A percentile compares a stretch with the other conserved stretches of the same genome.
Evolutionary conservation across 139 green algal genomes (phyloP).

Genomic region (Deuterostichococcus epilithicus): DNA sequence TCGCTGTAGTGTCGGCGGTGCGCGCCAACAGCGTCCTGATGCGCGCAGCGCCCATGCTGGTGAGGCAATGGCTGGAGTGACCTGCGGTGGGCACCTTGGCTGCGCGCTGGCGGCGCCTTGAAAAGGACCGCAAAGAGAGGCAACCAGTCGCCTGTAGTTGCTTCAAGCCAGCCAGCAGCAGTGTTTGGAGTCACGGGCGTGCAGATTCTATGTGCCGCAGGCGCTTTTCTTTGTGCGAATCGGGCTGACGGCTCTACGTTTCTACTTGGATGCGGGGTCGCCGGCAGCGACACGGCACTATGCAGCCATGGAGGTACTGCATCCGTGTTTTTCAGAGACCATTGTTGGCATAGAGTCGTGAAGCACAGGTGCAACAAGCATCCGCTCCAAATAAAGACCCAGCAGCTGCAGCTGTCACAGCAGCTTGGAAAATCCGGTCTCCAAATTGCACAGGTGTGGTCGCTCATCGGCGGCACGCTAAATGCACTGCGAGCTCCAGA

Average conservation of each 20-base stretch:
- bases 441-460: slow-evolving; percentile 15
- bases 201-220: background rate
- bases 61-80: background rate
- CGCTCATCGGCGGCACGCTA: slow-evolving; percentile 28
- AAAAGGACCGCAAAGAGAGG: no score
- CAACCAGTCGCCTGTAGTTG: no score
- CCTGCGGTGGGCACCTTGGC: no score
- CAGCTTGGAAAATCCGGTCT: background rate
- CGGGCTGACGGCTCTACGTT: background rate
- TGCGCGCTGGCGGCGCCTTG: no score
- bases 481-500: slow-evolving; percentile 41
- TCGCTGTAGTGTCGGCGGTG: slow-evolving; percentile 12
- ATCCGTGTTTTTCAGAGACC: no score
- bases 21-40: background rate
- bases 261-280: background rate
- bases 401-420: background rate
- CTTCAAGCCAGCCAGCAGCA: no score
- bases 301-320: slow-evolving; percentile 20
- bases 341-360: no score
- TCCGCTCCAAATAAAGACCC: no score
- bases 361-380: no score
- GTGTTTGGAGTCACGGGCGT: no score
- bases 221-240: background rate
- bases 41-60: background rate
- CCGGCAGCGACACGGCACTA: slow-evolving; percentile 20